Percentiles rank a stretch among this genome's conserved stretches.
Evolutionary conservation across 345 rosid species (phyloP).

Genomic region (Erucastrum elatum): DNA sequence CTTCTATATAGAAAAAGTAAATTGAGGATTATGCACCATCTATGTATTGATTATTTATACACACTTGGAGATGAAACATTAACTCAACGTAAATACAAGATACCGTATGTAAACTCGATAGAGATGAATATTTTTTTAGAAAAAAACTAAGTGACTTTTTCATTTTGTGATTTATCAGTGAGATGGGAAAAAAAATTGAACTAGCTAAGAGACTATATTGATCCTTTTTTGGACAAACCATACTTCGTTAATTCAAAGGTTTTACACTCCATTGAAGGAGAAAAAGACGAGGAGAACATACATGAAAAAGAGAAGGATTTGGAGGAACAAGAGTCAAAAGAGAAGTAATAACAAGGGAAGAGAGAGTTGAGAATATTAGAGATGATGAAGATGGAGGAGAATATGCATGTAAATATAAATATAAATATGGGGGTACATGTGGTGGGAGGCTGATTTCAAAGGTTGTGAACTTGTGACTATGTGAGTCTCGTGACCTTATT

Average conservation of each 20-base stretch:
- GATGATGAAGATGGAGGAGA: constrained; percentile 31
- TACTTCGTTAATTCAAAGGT: background rate
- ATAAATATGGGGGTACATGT: background rate
- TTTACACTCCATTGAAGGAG: background rate
- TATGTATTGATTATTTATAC: background rate
- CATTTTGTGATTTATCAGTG: background rate
- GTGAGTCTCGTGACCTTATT: constrained; percentile 36
- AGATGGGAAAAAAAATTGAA: background rate
- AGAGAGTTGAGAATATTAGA: background rate
- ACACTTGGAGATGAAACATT: background rate
- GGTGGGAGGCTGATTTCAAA: constrained; percentile 35
- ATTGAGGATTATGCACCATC: background rate
- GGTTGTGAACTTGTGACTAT: constrained; percentile 12
- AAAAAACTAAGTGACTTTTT: background rate
- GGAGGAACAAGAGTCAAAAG: background rate
- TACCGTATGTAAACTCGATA: background rate
- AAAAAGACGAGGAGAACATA: background rate
- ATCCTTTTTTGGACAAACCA: background rate
- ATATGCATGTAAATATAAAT: background rate
- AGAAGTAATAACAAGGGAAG: background rate
- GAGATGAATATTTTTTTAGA: background rate
- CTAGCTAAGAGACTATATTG: constrained; percentile 8
- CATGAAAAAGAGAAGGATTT: background rate
- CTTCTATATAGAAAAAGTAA: background rate
- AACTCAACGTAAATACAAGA: background rate